Base-by-base conservation (phyloP, 2,329 filamentous ascomycete genomes). In the Daldinia sp. region DNA sequence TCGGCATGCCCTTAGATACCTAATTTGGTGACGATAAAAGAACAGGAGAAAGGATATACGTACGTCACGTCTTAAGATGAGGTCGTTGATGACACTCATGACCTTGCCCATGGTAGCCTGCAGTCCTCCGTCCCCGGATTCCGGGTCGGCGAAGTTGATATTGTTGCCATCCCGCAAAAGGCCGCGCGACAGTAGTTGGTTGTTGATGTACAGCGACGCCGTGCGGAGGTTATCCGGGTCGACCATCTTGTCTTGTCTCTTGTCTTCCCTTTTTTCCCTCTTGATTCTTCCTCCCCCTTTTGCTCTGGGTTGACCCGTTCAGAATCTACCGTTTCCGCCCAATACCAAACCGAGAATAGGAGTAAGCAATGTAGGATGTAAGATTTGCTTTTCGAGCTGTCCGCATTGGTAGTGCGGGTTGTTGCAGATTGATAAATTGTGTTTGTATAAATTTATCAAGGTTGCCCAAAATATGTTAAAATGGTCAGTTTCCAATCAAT, bases 31-130 rank as follows among this genome's bases (percentile, higher is more conserved):
- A 17, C 19, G 6, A 10, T 37, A 15, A 43, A 21, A 34, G 11
- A 19, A 13, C 21, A n/a, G 8, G 35, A 39, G 30, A n/a, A 51
- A 58, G 10, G 19, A 17, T 48, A 57, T 54, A 82, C 88, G 71
- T 81, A 96, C 93, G 76, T 99, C 95, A 81, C 94, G 87, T 69
- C 94, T 87, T 63, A 97, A 77, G 61, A 99, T 92, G 70, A 99
- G 79, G 75, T 99, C 95, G 77, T 99, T 97, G 49, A 99, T 88
- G 21, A 99, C 85, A 74, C 94, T 91, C 79, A 99, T 97, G 71
- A 98, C 89, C 68, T 88, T 87, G 17, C 91, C 90, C 88, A 95
- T 94, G 15, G 91, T 91, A 51, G 85, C 86, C 21, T 76, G 74
- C 39, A 82, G 84, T 34, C 86, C 82, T 15, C 85, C 86, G 15